phyloP scores from a whole-genome alignment of 148 eudicot genomes.

The Amaranthus hypochondriacus region DNA sequence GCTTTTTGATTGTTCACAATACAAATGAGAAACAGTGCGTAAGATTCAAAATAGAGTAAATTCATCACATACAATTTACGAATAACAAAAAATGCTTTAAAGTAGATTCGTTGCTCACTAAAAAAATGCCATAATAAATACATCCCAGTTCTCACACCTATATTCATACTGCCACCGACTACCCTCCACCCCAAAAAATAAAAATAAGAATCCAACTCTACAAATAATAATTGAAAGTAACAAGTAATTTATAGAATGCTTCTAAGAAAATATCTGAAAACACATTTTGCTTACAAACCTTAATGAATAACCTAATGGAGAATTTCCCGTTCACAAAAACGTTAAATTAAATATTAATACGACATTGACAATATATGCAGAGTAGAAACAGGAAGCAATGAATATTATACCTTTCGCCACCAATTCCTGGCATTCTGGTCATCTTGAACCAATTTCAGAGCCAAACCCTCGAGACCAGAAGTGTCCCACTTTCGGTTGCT shows the following conservation, averaged over 20 bases:
- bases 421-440: constrained; percentile 82
- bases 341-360: background rate
- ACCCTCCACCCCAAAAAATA: background rate
- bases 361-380: background rate
- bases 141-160: too few species aligned
- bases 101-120: background rate
- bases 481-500: constrained; percentile 55
- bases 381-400: constrained; percentile 1
- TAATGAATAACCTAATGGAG: too few species aligned
- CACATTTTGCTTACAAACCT: too few species aligned
- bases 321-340: too few species aligned
- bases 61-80: background rate
- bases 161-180: too few species aligned
- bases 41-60: background rate
- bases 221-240: too few species aligned
- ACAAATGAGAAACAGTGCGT: background rate
- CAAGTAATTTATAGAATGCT: too few species aligned
- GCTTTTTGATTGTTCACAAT: background rate
- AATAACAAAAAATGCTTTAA: background rate
- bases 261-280: too few species aligned
- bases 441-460: constrained; percentile 76
- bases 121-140: too few species aligned
- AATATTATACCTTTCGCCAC: constrained; percentile 80
- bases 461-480: constrained; percentile 75
- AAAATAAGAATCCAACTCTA: too few species aligned